These are phyloP conservation scores for Amanita polypyramis DNA, from an alignment of 768 basidiomycete genomes.

Conservation along the genomic window DNA sequence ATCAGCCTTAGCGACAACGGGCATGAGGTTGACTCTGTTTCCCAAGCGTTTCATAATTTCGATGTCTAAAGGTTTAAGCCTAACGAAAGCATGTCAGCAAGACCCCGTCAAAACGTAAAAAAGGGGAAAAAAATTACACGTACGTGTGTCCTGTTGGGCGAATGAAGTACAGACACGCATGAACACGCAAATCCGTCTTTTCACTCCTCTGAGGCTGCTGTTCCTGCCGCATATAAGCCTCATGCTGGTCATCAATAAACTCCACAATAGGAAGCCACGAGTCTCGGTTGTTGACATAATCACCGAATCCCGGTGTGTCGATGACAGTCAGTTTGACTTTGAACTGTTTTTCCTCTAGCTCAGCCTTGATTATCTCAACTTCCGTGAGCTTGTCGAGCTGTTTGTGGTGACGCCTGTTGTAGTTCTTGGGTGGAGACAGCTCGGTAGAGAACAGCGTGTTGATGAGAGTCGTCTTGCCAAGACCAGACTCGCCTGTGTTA, in stretches of 20 bases:
- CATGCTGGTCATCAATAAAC: slow-evolving; percentile 95
- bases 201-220: slow-evolving; percentile 94
- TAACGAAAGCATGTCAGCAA: slow-evolving; percentile 16
- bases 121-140: slow-evolving; percentile 20
- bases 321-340: slow-evolving; percentile 99
- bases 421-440: slow-evolving; percentile 86
- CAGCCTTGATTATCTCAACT: slow-evolving; percentile 98
- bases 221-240: slow-evolving; percentile 95
- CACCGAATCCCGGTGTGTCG: slow-evolving; percentile 97
- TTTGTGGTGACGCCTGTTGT: slow-evolving; percentile 80
- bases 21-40: slow-evolving; percentile 95
- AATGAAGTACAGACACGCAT: slow-evolving; percentile 96
- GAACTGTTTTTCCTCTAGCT: slow-evolving; percentile 98
- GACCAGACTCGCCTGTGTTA: slow-evolving; percentile 79
- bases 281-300: slow-evolving; percentile 99
- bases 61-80: slow-evolving; percentile 94
- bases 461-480: slow-evolving; percentile 96
- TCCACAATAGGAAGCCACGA: slow-evolving; percentile 98
- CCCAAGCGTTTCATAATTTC: slow-evolving; percentile 99
- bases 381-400: slow-evolving; percentile 98
- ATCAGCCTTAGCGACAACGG: slow-evolving; percentile 95
- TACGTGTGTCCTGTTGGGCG: slow-evolving; percentile 94
- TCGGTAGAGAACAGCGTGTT: slow-evolving; percentile 99
- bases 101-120: slow-evolving; percentile 1
- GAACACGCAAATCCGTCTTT: slow-evolving; percentile 92